Conservation (phyloP, 257 asterid genomes). For the Voacanga thouarsii region DNA sequence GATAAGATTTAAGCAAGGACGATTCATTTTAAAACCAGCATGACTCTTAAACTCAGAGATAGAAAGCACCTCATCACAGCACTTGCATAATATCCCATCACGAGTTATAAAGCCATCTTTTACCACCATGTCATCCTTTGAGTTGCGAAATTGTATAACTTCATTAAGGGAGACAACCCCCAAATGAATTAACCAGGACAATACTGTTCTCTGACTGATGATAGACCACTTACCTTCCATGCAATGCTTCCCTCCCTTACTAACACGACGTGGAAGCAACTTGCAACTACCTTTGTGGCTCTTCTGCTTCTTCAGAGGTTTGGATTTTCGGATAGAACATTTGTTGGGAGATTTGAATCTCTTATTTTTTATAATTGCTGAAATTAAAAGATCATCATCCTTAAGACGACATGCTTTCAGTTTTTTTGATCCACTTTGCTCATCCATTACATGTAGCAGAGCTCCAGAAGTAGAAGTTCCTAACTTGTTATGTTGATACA, state of each 20-base stretch:
- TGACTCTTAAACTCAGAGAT: conserved; percentile 71
- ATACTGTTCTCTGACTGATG: conserved; percentile 62
- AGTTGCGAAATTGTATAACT: conserved; percentile 69
- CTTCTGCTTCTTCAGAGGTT: conserved; percentile 56
- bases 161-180: conserved; percentile 66
- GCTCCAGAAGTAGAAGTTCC: conserved; percentile 11
- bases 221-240: conserved; percentile 75
- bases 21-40: conserved; percentile 55
- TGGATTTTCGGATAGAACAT: conserved; percentile 46
- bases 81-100: conserved; percentile 80
- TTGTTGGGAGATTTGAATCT: conserved; percentile 41
- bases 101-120: conserved; percentile 76
- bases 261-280: conserved; percentile 69
- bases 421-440: conserved; percentile 39
- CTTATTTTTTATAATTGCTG: conserved; percentile 65
- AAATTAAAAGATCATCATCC: conserved; percentile 78
- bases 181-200: conserved; percentile 83
- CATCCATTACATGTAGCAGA: conserved; percentile 15
- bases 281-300: conserved; percentile 76
- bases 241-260: conserved; percentile 61
- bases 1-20: conserved; percentile 71
- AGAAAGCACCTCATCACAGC: conserved; percentile 63
- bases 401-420: conserved; percentile 42
- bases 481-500: conserved; percentile 25
- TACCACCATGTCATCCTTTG: conserved; percentile 51